Evolutionary conservation across 2,329 filamentous ascomycete genomes (phyloP), one percentile per base, ranked within the genome.

Genomic region (Davidsoniella australis): DNA sequence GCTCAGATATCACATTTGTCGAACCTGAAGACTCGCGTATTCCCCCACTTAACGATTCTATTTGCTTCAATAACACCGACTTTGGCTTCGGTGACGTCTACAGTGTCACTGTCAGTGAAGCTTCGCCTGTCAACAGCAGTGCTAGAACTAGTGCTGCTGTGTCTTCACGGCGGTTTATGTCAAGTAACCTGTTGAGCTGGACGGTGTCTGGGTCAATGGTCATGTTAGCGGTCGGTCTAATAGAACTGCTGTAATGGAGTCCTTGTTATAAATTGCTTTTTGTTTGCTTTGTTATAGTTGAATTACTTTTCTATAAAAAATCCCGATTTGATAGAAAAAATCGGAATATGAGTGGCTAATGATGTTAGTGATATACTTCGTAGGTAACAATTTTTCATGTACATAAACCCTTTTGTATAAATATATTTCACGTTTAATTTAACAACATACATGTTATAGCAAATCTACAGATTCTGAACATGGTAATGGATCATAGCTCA

Each of bases 1-100:
- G 85, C 61, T 85, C 85, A 54, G 85, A 93, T 59, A 86, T 93
- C 56, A 86, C 78, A n/a, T 86, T 93, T 56, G 53, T 54, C 44
- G 53, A 55, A 16, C 50, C 50, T n/a, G 50, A 44, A 23, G 82
- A 80, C 40, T 77, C 82, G 41, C 62, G 63, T 29, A 75, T 87
- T 14, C 67, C 68, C 3, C 41, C 49, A 14, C 36, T 49, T 16
- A 55, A 55, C 46, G 39, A 50, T 47, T 68, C 73, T 12, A 88
- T 88, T 64, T 93, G 85, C 68, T 82, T 80, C 67, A 93, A 93
- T 66, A 81, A 76, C 53, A 49, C 72, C 26, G 66, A 80, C 52
- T 75, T 88, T 56, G 70, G 70, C 51, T 84, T 85, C 66, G 70
- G 80, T 50, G 69, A 75, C 53, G 68, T 88, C 53, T 88, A 83